Conservation (phyloP, 2,329 filamentous ascomycete genomes). For the Alternaria arbusti region DNA sequence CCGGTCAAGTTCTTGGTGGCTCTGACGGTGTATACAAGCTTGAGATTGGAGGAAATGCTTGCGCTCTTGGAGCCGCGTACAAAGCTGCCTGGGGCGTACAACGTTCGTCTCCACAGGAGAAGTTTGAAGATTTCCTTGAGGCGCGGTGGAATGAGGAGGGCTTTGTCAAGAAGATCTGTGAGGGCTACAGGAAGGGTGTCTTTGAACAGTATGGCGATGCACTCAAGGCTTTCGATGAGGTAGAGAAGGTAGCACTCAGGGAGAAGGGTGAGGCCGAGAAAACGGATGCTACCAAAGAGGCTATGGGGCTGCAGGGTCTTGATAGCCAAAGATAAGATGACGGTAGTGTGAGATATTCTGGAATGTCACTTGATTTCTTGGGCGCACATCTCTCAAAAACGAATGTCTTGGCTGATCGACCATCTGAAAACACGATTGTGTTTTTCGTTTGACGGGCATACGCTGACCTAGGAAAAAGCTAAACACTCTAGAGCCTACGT, state of each 20-base stretch:
- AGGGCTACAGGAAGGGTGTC: conserved; percentile 76
- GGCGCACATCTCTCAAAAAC: neutral
- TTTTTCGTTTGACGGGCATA: neutral
- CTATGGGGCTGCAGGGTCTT: conserved; percentile 8
- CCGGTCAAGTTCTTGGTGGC: conserved; percentile 87
- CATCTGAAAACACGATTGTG: neutral
- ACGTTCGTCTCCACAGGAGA: conserved; percentile 65
- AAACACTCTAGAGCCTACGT: too few species aligned
- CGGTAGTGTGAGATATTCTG: neutral
- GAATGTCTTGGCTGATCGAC: neutral
- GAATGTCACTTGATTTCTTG: neutral
- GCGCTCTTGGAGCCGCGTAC: conserved; percentile 90
- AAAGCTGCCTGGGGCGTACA: conserved; percentile 95
- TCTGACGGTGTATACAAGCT: conserved; percentile 90
- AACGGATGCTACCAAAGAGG: neutral
- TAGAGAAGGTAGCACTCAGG: conserved; percentile 12
- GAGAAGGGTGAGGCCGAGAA: conserved; percentile 11
- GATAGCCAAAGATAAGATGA: neutral
- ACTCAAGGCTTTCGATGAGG: conserved; percentile 67
- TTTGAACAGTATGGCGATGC: conserved; percentile 82
- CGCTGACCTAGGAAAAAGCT: too few species aligned
- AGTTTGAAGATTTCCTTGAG: conserved; percentile 87
- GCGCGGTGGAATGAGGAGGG: conserved; percentile 83
- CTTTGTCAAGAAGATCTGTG: conserved; percentile 81
- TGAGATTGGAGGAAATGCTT: conserved; percentile 94